Conservation (phyloP, 2,329 filamentous ascomycete species). For the Pestalotiopsis fici region DNA sequence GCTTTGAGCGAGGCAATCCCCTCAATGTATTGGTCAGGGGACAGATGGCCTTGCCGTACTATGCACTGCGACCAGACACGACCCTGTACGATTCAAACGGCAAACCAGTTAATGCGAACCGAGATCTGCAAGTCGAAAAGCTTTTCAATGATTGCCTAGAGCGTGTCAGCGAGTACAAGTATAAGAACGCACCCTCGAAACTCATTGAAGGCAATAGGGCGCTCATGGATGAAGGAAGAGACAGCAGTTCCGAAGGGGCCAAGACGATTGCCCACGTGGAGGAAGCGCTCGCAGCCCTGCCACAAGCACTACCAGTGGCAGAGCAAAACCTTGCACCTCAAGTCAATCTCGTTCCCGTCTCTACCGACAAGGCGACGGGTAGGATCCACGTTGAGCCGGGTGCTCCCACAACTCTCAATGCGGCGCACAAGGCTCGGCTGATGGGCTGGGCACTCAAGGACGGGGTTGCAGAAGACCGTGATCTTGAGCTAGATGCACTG, state of each 20-base stretch:
- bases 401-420: constrained; percentile 68
- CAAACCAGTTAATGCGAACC: constrained; percentile 72
- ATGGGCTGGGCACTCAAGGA: constrained; percentile 82
- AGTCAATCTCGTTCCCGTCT: constrained; percentile 62
- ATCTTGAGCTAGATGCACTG: constrained; percentile 70
- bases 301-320: constrained; percentile 52
- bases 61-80: constrained; percentile 76
- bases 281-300: constrained; percentile 65
- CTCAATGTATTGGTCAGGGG: constrained; percentile 88
- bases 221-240: constrained; percentile 79
- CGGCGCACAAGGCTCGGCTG: constrained; percentile 72
- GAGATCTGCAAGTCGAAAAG: constrained; percentile 83
- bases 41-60: constrained; percentile 85
- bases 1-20: constrained; percentile 93
- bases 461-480: constrained; percentile 62
- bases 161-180: constrained; percentile 86
- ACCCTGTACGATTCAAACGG: constrained; percentile 88
- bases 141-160: constrained; percentile 95
- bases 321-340: constrained; percentile 55
- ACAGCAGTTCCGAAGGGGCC: constrained; percentile 69
- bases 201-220: constrained; percentile 82
- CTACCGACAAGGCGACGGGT: constrained; percentile 70
- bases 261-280: constrained; percentile 75
- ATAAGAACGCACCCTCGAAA: constrained; percentile 69
- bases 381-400: constrained; percentile 72